Base-by-base conservation (phyloP, 108 stramenopile species). In the Discostella stelligeroides region DNA sequence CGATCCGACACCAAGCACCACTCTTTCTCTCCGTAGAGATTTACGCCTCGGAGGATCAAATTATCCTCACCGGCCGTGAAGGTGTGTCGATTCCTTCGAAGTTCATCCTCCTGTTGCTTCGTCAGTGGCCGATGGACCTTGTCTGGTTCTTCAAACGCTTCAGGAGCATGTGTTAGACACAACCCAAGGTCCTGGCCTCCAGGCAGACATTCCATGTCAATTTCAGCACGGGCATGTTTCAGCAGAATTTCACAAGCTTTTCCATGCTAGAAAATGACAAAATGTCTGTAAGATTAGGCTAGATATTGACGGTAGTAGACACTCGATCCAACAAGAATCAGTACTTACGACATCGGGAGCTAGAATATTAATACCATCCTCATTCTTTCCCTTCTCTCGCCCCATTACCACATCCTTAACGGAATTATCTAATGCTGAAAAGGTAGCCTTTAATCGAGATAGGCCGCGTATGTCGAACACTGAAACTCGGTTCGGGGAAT, bases 1-100 rank as follows among this genome's bases (percentile, higher is more conserved):
- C 93, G 81, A 75, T 95, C 91, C 3, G 86, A 85, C 39, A 95
- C 87, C 50, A 92, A 63, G 41, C 89, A 75, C 93, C 93, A 95
- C 72, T 95, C 90, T 37, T 95, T 95, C 57, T 95, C 93, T 14
- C 93, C 93, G 51, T 90, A 95, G 17, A 95, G 63, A 59, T 85
- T 86, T 58, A 83, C 85, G 24, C 82, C 85, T 15, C 85, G 60
- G 23, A 84, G 59, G 47, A 83, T 72, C 54, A 84, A 68, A 64
- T 88, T 92, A 63, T 89, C 91, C 75, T 95, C 93, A 13, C 79
- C 90, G 24, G 86, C 77, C 13, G 93, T 95, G 63, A 89, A 95
- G 30, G 89, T 71, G 46, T 84, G 84, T 20, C 85, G 77, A 68
- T 89, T 87, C 57, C 71, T 70, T 51, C 87, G 70, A 37, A 91